Conservation (phyloP, 306 rosid species). For the Sindora glabra region DNA sequence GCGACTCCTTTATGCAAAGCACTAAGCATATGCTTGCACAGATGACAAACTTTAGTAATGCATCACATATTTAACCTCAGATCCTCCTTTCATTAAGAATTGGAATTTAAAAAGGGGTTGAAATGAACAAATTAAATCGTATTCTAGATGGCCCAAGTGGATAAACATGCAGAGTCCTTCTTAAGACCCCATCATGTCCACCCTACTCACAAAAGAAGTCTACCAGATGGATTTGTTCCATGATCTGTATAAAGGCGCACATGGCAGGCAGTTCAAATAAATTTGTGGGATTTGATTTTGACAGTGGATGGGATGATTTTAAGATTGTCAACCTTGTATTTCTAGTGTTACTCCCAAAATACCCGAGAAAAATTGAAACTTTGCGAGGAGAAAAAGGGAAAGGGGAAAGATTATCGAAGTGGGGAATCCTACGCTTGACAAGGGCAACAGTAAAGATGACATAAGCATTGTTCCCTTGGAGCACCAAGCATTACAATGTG, state of each 20-base stretch:
- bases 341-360: constrained; percentile 31
- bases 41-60: not conserved
- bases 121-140: constrained; percentile 14
- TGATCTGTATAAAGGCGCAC: constrained; percentile 33
- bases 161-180: constrained; percentile 37
- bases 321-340: constrained; percentile 42
- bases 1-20: not conserved
- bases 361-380: constrained; percentile 31
- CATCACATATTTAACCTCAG: constrained; percentile 4
- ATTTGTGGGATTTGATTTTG: constrained; percentile 38
- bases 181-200: constrained; percentile 23
- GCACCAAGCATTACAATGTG: constrained; percentile 63
- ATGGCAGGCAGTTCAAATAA: constrained; percentile 49
- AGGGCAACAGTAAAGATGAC: constrained; percentile 60
- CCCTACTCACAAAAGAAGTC: constrained; percentile 18
- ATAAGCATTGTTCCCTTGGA: constrained; percentile 50
- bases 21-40: not conserved
- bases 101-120: constrained; percentile 20
- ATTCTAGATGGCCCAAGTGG: constrained; percentile 31
- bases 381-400: constrained; percentile 28
- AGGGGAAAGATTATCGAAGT: constrained; percentile 37
- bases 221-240: constrained; percentile 19
- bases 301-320: constrained; percentile 22
- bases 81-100: constrained; percentile 27
- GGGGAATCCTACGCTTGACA: constrained; percentile 78